These are phyloP conservation scores for Plenodomus lindquistii DNA, from an alignment of 2,329 filamentous ascomycete species.

Conservation along the genomic window DNA sequence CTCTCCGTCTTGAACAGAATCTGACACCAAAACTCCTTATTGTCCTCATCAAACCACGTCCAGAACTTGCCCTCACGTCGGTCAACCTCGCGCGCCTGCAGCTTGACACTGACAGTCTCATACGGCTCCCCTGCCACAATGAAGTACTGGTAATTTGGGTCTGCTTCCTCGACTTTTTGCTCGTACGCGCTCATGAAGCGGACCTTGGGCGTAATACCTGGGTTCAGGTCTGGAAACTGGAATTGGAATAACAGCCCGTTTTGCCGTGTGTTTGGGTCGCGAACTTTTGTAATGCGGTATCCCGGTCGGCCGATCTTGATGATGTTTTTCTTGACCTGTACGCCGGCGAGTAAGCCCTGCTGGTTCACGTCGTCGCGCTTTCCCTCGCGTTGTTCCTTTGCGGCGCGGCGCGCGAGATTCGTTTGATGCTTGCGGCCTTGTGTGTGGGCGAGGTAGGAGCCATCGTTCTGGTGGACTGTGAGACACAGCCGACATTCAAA, in stretches of 20 bases:
- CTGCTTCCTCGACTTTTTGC: conserved; percentile 88
- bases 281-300: conserved; percentile 96
- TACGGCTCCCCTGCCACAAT: conserved; percentile 96
- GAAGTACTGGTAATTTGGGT: conserved; percentile 93
- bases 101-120: conserved; percentile 95
- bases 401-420: conserved; percentile 91
- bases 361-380: conserved; percentile 71
- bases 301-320: conserved; percentile 96
- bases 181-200: conserved; percentile 98
- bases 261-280: conserved; percentile 86
- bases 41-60: conserved; percentile 92
- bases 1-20: conserved; percentile 98
- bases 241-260: conserved; percentile 93
- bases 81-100: conserved; percentile 92
- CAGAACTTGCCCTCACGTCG: conserved; percentile 85
- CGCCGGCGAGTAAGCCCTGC: conserved; percentile 72
- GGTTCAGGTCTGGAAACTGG: conserved; percentile 87
- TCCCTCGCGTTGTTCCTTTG: conserved; percentile 92
- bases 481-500: conserved; percentile 97
- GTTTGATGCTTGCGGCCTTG: conserved; percentile 99
- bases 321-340: conserved; percentile 72
- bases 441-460: conserved; percentile 96
- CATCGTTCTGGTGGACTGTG: conserved; percentile 98
- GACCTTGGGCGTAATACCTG: conserved; percentile 76
- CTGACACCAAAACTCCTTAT: conserved; percentile 97